phyloP scores from a whole-genome alignment of 768 basidiomycete genomes.

The Crucibulum laeve region DNA sequence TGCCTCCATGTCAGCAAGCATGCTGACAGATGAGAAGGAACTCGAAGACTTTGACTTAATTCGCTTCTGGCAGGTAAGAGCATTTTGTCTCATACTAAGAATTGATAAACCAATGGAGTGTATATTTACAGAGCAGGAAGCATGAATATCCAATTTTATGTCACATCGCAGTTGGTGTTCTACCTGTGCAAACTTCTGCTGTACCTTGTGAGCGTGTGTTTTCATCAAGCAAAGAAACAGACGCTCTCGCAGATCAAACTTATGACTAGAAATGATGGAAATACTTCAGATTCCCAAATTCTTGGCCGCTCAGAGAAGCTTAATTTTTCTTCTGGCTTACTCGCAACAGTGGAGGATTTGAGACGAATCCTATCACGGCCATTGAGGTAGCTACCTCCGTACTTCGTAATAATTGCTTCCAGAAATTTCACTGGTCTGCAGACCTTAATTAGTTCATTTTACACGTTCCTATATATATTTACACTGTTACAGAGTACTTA shows the following conservation, averaged over 20 bases:
- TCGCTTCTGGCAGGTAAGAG: background rate
- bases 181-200: background rate
- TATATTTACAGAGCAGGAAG: background rate
- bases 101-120: background rate
- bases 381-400: too few species aligned
- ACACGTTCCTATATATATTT: too few species aligned
- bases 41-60: background rate
- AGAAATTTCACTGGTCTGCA: too few species aligned
- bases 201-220: background rate
- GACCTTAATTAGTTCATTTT: too few species aligned
- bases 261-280: background rate
- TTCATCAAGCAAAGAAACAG: background rate
- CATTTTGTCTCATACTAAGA: background rate
- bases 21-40: background rate
- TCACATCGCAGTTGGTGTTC: background rate
- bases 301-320: background rate
- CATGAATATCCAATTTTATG: background rate
- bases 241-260: background rate
- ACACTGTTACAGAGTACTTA: too few species aligned
- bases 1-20: too few species aligned
- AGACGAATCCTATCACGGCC: too few species aligned
- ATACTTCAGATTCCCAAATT: background rate
- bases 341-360: background rate
- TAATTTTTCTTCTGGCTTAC: background rate
- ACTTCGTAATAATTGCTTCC: too few species aligned